Percentiles rank a stretch among this genome's conserved stretches.
Conservation (phyloP, 306 rosid species). For the Ormosia emarginata region DNA sequence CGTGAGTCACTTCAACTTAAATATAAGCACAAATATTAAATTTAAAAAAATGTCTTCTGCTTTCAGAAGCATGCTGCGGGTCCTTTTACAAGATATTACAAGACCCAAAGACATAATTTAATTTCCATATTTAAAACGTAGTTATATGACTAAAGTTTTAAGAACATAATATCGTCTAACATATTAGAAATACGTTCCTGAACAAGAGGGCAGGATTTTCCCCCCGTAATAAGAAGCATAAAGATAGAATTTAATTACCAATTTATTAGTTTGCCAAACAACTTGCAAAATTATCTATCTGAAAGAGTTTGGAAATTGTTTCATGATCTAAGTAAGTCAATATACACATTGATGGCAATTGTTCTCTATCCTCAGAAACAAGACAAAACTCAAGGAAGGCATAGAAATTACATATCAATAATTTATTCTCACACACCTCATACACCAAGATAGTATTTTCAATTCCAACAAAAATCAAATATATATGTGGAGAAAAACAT, state of each 20-base stretch:
- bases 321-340: neutral
- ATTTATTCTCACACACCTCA: neutral
- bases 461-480: neutral
- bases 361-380: neutral
- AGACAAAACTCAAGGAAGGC: neutral
- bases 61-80: neutral
- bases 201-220: neutral
- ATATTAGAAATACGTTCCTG: neutral
- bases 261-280: neutral
- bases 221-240: neutral
- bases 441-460: neutral
- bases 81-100: neutral
- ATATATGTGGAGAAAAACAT: neutral
- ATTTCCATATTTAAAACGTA: neutral
- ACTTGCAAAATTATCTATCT: neutral
- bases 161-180: neutral
- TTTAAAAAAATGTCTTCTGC: neutral
- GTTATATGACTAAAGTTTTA: neutral
- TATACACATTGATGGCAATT: neutral
- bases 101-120: neutral
- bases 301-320: neutral
- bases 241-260: neutral
- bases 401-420: neutral
- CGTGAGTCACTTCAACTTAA: neutral
- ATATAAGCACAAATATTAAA: neutral